A percentile compares a stretch with the other conserved stretches of the same genome.
These are phyloP conservation scores for Sicyos edulis DNA, from an alignment of 306 rosid species.

Conservation along the genomic window DNA sequence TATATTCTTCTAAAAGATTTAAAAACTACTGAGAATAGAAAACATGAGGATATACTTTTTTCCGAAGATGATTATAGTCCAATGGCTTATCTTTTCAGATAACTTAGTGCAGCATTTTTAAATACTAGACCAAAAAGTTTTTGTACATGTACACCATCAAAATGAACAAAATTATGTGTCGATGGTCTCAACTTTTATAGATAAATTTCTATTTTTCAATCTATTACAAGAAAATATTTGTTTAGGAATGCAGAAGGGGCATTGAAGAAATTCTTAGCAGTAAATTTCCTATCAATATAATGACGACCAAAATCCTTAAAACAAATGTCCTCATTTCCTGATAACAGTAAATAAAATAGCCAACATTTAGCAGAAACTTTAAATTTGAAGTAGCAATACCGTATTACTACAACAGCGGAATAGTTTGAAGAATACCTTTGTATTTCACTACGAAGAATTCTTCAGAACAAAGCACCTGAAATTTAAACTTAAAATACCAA, in stretches of 20 bases:
- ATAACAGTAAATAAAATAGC: slow-evolving; percentile 10
- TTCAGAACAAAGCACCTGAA: slow-evolving; percentile 88
- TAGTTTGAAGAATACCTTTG: slow-evolving; percentile 45
- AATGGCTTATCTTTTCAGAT: no score
- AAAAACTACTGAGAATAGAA: neutral
- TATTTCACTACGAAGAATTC: slow-evolving; percentile 71
- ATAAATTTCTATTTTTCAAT: neutral
- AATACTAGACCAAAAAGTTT: no score
- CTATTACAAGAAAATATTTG: neutral
- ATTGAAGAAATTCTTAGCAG: slow-evolving; percentile 47
- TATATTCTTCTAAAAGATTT: no score
- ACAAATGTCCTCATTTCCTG: slow-evolving; percentile 73
- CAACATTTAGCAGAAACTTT: neutral
- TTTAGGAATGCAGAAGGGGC: neutral
- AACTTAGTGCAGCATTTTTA: no score
- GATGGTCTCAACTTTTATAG: neutral
- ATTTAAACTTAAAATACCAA: neutral
- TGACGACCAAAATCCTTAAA: slow-evolving; percentile 67
- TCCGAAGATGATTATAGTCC: no score
- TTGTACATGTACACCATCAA: neutral
- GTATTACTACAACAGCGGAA: neutral
- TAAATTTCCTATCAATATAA: slow-evolving; percentile 78
- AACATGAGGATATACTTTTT: neutral
- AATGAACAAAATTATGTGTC: neutral
- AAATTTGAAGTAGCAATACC: neutral